Evolutionary conservation across 2,329 filamentous ascomycete species (phyloP).

Genomic region (Aspergillus aculeatus): DNA sequence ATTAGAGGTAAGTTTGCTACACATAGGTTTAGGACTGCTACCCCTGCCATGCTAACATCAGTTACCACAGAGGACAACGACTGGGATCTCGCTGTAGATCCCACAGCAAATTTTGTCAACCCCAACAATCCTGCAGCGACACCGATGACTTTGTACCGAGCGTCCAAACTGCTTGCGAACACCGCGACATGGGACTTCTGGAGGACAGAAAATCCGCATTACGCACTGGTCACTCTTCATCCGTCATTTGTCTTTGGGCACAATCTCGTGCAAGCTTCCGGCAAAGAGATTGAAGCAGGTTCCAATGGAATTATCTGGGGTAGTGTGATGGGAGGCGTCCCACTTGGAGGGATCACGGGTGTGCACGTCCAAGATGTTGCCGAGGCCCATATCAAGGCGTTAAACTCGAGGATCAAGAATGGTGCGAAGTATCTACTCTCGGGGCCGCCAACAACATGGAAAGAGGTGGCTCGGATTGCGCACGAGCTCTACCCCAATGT

Average conservation of each 20-base stretch:
- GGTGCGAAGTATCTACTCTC: slow-evolving; percentile 23
- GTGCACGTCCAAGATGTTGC: slow-evolving; percentile 29
- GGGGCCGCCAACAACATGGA: slow-evolving; percentile 8
- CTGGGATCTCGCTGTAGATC: slow-evolving; percentile 22
- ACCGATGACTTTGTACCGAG: slow-evolving; percentile 21
- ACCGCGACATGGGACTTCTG: slow-evolving; percentile 22
- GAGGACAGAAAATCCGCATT: slow-evolving; percentile 17
- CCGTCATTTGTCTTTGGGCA: slow-evolving; percentile 24
- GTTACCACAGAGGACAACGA: slow-evolving; percentile 20
- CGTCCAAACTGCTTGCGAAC: slow-evolving; percentile 28
- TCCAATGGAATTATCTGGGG: slow-evolving; percentile 20
- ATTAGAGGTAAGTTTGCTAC: slow-evolving; percentile 15
- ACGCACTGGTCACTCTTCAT: slow-evolving; percentile 23
- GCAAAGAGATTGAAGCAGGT: slow-evolving; percentile 9
- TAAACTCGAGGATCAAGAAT: slow-evolving; percentile 18
- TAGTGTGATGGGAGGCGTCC: slow-evolving; percentile 16
- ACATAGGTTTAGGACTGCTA: not conserved
- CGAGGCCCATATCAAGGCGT: slow-evolving; percentile 25
- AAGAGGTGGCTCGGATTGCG: slow-evolving; percentile 20
- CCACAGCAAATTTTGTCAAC: slow-evolving; percentile 15
- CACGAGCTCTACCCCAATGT: slow-evolving; percentile 14
- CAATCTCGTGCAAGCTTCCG: slow-evolving; percentile 21
- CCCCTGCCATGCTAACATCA: not conserved
- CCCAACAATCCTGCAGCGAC: slow-evolving; percentile 11
- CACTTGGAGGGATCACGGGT: not conserved